A percentile compares a stretch with the other conserved stretches of the same genome.
Evolutionary conservation across 176 grass and related monocot species (phyloP).

Genomic region (Triticum aestivum): DNA sequence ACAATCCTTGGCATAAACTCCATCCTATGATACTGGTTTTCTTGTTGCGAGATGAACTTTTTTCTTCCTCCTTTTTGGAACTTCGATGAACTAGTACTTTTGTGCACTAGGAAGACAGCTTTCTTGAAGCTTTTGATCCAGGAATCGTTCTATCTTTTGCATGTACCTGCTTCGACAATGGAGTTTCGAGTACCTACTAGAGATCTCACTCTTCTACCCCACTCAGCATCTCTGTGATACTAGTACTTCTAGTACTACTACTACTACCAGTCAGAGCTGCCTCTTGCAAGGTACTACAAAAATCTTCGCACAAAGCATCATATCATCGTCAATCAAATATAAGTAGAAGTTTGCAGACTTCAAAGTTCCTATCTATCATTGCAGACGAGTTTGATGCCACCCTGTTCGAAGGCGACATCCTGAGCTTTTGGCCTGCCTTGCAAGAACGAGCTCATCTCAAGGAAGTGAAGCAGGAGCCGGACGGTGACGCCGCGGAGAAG

Average conservation of each 20-base stretch:
- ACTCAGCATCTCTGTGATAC: neutral
- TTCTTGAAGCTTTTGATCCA: neutral
- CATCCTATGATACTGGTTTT: neutral
- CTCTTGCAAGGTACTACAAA: neutral
- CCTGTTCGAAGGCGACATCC: neutral
- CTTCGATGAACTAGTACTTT: neutral
- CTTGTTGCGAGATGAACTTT: neutral
- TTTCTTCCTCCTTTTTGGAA: neutral
- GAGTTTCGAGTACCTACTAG: neutral
- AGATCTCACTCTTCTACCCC: neutral
- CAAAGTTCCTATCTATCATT: neutral
- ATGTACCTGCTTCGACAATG: neutral
- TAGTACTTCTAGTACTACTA: too few relatives aligned
- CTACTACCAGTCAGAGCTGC: neutral
- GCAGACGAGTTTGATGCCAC: conserved; percentile 9
- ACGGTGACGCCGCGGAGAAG: neutral
- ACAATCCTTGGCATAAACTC: neutral
- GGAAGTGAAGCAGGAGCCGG: neutral
- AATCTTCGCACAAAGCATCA: neutral
- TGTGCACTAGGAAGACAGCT: neutral
- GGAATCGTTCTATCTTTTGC: neutral
- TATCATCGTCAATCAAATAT: neutral
- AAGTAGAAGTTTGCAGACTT: neutral
- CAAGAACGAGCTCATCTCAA: neutral
- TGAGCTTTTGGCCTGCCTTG: neutral